Base-by-base conservation (phyloP, 148 eudicot species). In the Dianthus caryophyllus region DNA sequence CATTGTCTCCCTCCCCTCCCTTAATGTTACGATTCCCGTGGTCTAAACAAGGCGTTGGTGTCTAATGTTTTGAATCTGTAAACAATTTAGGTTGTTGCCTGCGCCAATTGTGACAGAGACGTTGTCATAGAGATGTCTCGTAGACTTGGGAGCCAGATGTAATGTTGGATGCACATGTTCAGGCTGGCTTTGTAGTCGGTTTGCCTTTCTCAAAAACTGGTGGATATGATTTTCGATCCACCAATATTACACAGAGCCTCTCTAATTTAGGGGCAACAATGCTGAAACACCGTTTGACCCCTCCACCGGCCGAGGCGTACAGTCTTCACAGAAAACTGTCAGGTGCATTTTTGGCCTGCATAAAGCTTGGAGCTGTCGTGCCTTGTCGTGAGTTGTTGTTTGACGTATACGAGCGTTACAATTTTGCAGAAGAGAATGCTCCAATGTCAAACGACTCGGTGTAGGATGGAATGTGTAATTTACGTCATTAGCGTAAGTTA, bases 251-350 rank as follows among this genome's bases (percentile, higher is more conserved):
- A 36, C 85, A 86, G 62, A 90, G 88, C 74, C 55, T 93, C 60
- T 83, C 98, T 62, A 79, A 86, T 66, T 81, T 93, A 26, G 98
- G 98, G 62, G 82, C 88, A 13, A 90, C 88, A 20, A 93, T 93
- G 98, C 75, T 93, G 61, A 84, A 83, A 82, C 98, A 93, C 81
- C 84, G 98, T 67, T 67, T 90, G 70, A 87, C 96, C 18, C 88
- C 98, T 11, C 98, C 98, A 22, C 98, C 98, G 17, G 98, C 90
- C 25, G 98, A 93, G 74, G 98, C 82, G 5, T 93, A 93, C 75
- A 93, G 98, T 80, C 95, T 93, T 58, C 98, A 93, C 57, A 83
- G 98, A 33, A 93, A 93, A 72, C 90, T 93, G 66, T 90, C 98
- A 17, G 98, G 98, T 72, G 90, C 96, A 26, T 93, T 93, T 77